Evolutionary conservation across 1,284 basidiomycete genomes (phyloP).

Genomic region (Xerocomus cyaneibrunnescens): DNA sequence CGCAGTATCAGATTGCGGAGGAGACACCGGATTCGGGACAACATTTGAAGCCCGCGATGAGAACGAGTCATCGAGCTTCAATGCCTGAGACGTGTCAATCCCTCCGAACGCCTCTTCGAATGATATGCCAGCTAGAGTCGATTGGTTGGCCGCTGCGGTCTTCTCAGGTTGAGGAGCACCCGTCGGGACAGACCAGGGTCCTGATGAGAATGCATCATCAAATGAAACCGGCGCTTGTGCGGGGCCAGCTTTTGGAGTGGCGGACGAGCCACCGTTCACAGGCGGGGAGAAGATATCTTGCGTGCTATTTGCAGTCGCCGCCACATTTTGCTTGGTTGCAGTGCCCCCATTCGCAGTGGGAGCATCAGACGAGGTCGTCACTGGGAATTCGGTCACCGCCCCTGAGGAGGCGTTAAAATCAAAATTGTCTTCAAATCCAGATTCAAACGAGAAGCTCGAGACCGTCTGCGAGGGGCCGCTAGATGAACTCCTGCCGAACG

Average conservation of each 20-base stretch:
- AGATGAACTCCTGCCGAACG: constrained; percentile 56
- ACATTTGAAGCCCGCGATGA: constrained; percentile 28
- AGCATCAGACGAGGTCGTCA: constrained; percentile 17
- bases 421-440: constrained; percentile 85
- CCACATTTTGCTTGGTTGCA: constrained; percentile 15
- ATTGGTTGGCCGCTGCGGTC: constrained; percentile 10
- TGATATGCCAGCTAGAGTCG: constrained; percentile 37
- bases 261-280: constrained; percentile 8
- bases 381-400: constrained; percentile 31
- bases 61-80: constrained; percentile 42
- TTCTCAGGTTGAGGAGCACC: constrained; percentile 21
- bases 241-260: constrained; percentile 8
- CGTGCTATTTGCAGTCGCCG: constrained; percentile 19
- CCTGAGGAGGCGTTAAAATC: constrained; percentile 66
- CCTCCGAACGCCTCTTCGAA: constrained; percentile 65
- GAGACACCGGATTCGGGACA: constrained; percentile 30
- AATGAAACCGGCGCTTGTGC: constrained; percentile 41
- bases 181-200: constrained; percentile 11
- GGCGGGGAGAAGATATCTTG: constrained; percentile 19
- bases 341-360: constrained; percentile 18
- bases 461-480: constrained; percentile 37
- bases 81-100: constrained; percentile 43
- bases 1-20: constrained; percentile 25
- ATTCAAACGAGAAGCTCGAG: constrained; percentile 60
- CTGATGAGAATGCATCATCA: constrained; percentile 50